These are phyloP conservation scores for Botrytis cinerea DNA, from an alignment of 2,329 filamentous ascomycete genomes.

Conservation along the genomic window DNA sequence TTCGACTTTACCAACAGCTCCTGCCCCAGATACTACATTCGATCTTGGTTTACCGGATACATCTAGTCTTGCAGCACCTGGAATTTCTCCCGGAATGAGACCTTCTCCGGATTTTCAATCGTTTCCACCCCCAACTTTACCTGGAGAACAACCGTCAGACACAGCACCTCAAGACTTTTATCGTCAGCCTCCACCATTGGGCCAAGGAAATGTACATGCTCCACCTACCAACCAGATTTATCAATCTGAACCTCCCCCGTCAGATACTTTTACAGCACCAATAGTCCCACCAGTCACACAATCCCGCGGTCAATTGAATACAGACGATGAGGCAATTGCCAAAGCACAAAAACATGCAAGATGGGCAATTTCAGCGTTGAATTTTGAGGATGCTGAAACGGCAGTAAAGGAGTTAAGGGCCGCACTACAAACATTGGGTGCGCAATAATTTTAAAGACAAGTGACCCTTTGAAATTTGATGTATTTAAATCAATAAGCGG, in stretches of 20 bases:
- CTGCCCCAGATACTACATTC: conserved; percentile 35
- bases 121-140: conserved; percentile 40
- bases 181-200: conserved; percentile 30
- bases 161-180: conserved; percentile 45
- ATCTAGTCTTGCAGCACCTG: conserved; percentile 32
- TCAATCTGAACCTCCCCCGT: conserved; percentile 29
- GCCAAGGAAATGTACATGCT: conserved; percentile 37
- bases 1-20: conserved; percentile 36
- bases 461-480: neutral
- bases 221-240: conserved; percentile 30
- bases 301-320: conserved; percentile 48
- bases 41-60: conserved; percentile 37
- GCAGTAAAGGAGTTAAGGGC: conserved; percentile 81
- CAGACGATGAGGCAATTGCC: conserved; percentile 70
- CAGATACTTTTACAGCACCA: conserved; percentile 28
- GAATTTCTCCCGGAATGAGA: conserved; percentile 29
- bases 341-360: conserved; percentile 93
- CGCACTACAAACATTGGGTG: conserved; percentile 57
- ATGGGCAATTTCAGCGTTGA: conserved; percentile 94
- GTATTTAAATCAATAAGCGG: neutral
- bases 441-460: conserved; percentile 27
- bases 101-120: conserved; percentile 40
- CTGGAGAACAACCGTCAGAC: conserved; percentile 21
- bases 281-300: conserved; percentile 22
- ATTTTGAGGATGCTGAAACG: conserved; percentile 93